Conservation (phyloP, 177 flowering plant genomes). For the Tripterygium wilfordii region DNA sequence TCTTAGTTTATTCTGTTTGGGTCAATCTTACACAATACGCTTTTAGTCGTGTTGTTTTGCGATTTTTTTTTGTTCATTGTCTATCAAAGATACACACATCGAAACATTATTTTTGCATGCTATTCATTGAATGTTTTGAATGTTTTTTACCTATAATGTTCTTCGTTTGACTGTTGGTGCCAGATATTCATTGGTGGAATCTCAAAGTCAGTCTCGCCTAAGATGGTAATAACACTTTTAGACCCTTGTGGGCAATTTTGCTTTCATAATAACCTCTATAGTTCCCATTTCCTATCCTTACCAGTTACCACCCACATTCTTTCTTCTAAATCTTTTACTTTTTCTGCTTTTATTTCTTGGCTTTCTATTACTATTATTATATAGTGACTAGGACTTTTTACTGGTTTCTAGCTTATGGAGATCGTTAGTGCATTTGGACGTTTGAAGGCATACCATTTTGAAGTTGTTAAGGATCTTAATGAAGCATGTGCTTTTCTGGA, state of each 20-base stretch:
- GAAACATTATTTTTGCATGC: too few relatives aligned
- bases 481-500: slow-evolving; percentile 74
- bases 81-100: too few relatives aligned
- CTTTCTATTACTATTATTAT: not conserved
- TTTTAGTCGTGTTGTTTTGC: too few relatives aligned
- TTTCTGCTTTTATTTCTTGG: not conserved
- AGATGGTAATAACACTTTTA: slow-evolving; percentile 55
- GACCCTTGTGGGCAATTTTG: not conserved
- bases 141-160: not conserved
- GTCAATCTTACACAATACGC: too few relatives aligned
- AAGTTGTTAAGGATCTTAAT: slow-evolving; percentile 27
- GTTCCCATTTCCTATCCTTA: not conserved
- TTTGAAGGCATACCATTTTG: slow-evolving; percentile 71
- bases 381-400: slow-evolving; percentile 1
- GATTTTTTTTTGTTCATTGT: too few relatives aligned
- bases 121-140: too few relatives aligned
- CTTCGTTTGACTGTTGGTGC: slow-evolving; percentile 19
- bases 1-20: too few relatives aligned
- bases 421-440: slow-evolving; percentile 78
- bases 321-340: not conserved
- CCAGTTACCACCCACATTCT: not conserved
- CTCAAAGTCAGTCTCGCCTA: slow-evolving; percentile 57
- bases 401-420: slow-evolving; percentile 69
- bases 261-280: not conserved
- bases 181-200: slow-evolving; percentile 95